Evolutionary conservation across 208 protist species (phyloP).

Genomic region (Naegleria gruberi): DNA sequence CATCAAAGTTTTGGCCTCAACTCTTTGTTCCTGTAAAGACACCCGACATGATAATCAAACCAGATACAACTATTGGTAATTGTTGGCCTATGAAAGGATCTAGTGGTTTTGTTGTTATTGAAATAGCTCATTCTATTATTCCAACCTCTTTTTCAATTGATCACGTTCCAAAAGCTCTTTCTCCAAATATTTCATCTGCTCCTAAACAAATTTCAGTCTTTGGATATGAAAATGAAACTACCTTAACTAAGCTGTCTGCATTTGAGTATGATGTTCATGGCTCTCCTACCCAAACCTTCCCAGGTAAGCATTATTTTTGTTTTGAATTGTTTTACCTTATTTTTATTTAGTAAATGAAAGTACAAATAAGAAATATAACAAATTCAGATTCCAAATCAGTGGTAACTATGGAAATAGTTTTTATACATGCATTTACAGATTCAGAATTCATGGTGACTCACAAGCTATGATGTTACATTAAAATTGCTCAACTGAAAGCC

Average conservation of each 20-base stretch:
- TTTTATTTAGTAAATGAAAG: not conserved
- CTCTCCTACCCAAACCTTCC: not conserved
- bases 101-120: not conserved
- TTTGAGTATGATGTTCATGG: not conserved
- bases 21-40: not conserved
- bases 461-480: not conserved
- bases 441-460: not conserved
- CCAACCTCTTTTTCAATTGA: not conserved
- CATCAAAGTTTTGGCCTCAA: not conserved
- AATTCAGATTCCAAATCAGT: not conserved
- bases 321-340: not conserved
- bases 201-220: not conserved
- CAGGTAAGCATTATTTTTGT: not conserved
- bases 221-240: not conserved
- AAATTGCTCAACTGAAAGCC: not conserved
- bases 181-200: not conserved
- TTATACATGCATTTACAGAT: slow-evolving; percentile 11
- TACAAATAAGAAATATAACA: not conserved
- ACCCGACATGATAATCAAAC: not conserved
- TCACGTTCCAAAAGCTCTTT: not conserved
- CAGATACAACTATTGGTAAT: not conserved
- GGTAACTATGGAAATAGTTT: not conserved
- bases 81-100: slow-evolving; percentile 4
- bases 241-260: not conserved
- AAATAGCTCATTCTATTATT: not conserved